Evolutionary conservation across 1,284 basidiomycete genomes (phyloP).

Genomic region (Cryptococcus deneoformans): DNA sequence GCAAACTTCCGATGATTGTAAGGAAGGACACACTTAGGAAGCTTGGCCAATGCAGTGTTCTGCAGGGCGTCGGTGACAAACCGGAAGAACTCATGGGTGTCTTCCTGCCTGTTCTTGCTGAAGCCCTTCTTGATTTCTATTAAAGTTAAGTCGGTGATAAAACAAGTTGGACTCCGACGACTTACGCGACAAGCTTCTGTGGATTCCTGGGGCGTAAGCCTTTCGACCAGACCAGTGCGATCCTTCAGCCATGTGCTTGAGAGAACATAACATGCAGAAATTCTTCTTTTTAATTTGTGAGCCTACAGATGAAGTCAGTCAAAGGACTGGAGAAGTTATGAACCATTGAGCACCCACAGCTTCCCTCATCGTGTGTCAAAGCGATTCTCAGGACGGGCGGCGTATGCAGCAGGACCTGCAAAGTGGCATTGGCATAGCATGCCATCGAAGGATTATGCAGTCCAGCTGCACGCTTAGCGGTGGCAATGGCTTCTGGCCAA

Average conservation of each 20-base stretch:
- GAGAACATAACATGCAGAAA: conserved; percentile 76
- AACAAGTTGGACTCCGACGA: conserved; percentile 14
- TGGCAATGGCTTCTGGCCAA: conserved; percentile 30
- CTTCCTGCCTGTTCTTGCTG: conserved; percentile 89
- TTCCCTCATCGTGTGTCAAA: conserved; percentile 56
- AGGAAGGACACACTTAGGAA: conserved; percentile 58
- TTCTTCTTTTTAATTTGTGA: conserved; percentile 2
- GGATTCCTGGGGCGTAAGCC: conserved; percentile 58
- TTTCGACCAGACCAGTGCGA: conserved; percentile 31
- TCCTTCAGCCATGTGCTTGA: conserved; percentile 51
- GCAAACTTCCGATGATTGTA: background rate
- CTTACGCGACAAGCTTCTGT: conserved; percentile 66
- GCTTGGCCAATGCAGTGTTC: conserved; percentile 71
- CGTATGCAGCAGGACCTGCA: conserved; percentile 93
- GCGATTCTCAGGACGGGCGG: conserved; percentile 78
- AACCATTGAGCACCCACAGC: conserved; percentile 48
- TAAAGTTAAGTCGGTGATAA: background rate
- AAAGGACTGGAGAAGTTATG: background rate
- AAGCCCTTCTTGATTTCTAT: conserved; percentile 88
- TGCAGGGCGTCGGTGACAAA: conserved; percentile 92
- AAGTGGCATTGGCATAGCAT: conserved; percentile 93
- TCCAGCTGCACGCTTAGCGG: conserved; percentile 52
- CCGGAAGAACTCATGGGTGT: conserved; percentile 96
- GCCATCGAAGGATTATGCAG: conserved; percentile 93
- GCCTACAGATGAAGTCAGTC: conserved; percentile 9